Conservation (phyloP, 2,329 filamentous ascomycete genomes). For the Stemphylium lycopersici region DNA sequence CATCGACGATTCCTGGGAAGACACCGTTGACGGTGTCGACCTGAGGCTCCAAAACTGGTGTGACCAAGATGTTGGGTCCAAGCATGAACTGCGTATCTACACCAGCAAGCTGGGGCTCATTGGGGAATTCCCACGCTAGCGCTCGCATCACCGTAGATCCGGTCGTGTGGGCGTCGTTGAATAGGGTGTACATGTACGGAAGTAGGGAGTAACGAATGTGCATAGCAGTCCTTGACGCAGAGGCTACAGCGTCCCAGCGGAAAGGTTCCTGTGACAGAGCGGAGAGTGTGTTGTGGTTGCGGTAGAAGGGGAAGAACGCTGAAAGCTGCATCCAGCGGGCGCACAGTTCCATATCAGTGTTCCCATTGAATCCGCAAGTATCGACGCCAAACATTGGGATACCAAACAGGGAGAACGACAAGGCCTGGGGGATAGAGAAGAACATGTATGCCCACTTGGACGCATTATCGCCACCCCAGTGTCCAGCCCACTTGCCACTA, state of each 20-base stretch:
- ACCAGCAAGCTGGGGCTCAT: slow-evolving; percentile 70
- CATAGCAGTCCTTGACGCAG: slow-evolving; percentile 71
- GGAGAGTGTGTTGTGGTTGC: slow-evolving; percentile 73
- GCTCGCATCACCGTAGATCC: slow-evolving; percentile 76
- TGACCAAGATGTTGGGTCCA: slow-evolving; percentile 68
- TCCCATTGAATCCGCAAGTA: slow-evolving; percentile 71
- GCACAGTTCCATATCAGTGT: slow-evolving; percentile 72
- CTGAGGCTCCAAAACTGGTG: slow-evolving; percentile 69
- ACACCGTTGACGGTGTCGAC: slow-evolving; percentile 68
- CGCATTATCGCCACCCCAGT: slow-evolving; percentile 78
- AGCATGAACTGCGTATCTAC: slow-evolving; percentile 76
- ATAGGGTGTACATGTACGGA: slow-evolving; percentile 77
- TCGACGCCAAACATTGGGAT: slow-evolving; percentile 74
- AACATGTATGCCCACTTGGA: slow-evolving; percentile 76
- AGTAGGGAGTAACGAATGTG: slow-evolving; percentile 72
- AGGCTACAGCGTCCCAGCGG: slow-evolving; percentile 68
- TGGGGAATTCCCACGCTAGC: slow-evolving; percentile 75
- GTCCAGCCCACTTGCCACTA: slow-evolving; percentile 75
- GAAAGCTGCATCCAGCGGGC: slow-evolving; percentile 74
- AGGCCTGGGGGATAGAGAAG: slow-evolving; percentile 77
- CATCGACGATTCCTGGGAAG: slow-evolving; percentile 69
- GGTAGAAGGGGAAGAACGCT: slow-evolving; percentile 79
- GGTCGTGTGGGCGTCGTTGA: slow-evolving; percentile 68
- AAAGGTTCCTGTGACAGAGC: slow-evolving; percentile 74
- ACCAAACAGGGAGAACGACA: slow-evolving; percentile 75